A percentile compares a stretch with the other conserved stretches of the same genome.
These are phyloP conservation scores for Sorghum bicolor DNA, from an alignment of 176 grass and related monocot species.

Conservation along the genomic window Sorghum_bicolor_NCBIv3 NC_012875.2:304501-305000, in stretches of 20 bases:
- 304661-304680: neutral
- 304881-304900: neutral
- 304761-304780: neutral
- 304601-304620: too few relatives aligned
- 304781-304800: neutral
- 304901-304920: constrained; percentile 26
- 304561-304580: rapidly evolving
- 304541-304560: neutral
- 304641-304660: too few relatives aligned
- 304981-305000: neutral
- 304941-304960: neutral
- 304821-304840: constrained; percentile 23
- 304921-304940: rapidly evolving
- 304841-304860: neutral
- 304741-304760: neutral
- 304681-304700: neutral
- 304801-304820: neutral
- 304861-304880: neutral
- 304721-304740: neutral
- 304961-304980: constrained; percentile 30
- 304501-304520: neutral
- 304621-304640: too few relatives aligned
- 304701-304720: neutral
- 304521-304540: neutral
- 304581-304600: too few relatives aligned